Evolutionary conservation across 768 basidiomycete genomes (phyloP).

Genomic region (Lentinula sp.): DNA sequence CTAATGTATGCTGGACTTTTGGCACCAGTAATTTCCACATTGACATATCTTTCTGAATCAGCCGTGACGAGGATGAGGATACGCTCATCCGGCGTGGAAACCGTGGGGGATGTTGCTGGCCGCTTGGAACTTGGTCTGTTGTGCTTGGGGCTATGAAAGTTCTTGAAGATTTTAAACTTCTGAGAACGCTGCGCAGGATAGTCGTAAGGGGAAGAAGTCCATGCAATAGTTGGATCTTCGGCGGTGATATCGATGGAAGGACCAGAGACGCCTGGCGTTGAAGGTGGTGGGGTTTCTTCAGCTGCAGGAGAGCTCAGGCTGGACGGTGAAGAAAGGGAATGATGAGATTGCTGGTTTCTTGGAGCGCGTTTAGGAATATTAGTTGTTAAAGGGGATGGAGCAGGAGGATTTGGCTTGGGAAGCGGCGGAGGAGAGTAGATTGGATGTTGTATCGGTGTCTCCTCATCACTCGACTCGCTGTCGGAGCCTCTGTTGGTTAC

Average conservation of each 20-base stretch:
- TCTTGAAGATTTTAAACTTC: conserved; percentile 27
- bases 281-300: conserved; percentile 65
- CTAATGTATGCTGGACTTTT: conserved; percentile 63
- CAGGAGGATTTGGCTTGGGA: conserved; percentile 23
- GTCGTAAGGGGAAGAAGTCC: conserved; percentile 26
- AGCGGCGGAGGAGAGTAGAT: conserved; percentile 16
- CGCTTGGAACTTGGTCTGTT: conserved; percentile 10
- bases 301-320: conserved; percentile 56
- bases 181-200: conserved; percentile 18
- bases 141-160: conserved; percentile 18
- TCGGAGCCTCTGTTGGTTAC: conserved; percentile 14
- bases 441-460: neutral
- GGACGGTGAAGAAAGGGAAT: conserved; percentile 64
- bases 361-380: conserved; percentile 25
- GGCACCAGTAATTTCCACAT: conserved; percentile 67
- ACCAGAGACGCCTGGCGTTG: conserved; percentile 48
- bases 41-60: conserved; percentile 70
- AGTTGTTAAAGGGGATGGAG: conserved; percentile 29
- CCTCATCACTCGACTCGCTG: conserved; percentile 16
- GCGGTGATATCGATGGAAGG: conserved; percentile 34
- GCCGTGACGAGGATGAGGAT: conserved; percentile 64
- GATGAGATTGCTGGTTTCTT: conserved; percentile 38
- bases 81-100: conserved; percentile 18
- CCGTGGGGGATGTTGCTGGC: conserved; percentile 23
- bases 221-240: conserved; percentile 16